These are phyloP conservation scores for Neonectria hederae DNA, from an alignment of 2,329 filamentous ascomycete genomes.

Conservation along the genomic window DNA sequence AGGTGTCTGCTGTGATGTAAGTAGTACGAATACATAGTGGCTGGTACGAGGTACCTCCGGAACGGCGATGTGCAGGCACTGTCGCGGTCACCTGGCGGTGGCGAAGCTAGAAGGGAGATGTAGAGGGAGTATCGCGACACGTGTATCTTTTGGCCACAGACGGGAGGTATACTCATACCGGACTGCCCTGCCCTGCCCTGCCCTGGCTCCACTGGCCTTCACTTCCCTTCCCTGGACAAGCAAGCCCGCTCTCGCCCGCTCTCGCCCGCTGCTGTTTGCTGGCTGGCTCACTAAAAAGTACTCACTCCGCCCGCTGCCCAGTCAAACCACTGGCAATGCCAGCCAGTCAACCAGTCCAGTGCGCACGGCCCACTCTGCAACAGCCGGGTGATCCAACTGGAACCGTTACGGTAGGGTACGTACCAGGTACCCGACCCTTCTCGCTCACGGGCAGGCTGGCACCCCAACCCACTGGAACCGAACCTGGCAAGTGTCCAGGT, in stretches of 20 bases:
- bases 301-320: not conserved
- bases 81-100: not conserved
- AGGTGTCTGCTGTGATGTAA: not conserved
- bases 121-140: not conserved
- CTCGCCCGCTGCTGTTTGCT: slow-evolving; percentile 9
- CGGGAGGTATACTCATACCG: not conserved
- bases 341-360: too few species aligned
- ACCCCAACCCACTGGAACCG: not conserved
- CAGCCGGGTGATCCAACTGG: not conserved
- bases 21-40: not conserved
- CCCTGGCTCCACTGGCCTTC: slow-evolving; percentile 4
- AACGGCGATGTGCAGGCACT: not conserved
- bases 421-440: not conserved
- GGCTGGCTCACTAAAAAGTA: slow-evolving; percentile 1
- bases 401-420: not conserved
- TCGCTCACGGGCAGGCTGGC: not conserved
- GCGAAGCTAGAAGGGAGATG: not conserved
- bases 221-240: not conserved
- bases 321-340: not conserved
- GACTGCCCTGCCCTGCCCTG: not conserved
- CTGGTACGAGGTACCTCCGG: not conserved
- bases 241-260: slow-evolving; percentile 6
- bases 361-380: not conserved
- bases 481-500: not conserved
- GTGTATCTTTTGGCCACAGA: slow-evolving; percentile 1